These are phyloP conservation scores for Wickerhamomyces tratensis DNA, from an alignment of 805 yeast species.

Conservation along the genomic window DNA sequence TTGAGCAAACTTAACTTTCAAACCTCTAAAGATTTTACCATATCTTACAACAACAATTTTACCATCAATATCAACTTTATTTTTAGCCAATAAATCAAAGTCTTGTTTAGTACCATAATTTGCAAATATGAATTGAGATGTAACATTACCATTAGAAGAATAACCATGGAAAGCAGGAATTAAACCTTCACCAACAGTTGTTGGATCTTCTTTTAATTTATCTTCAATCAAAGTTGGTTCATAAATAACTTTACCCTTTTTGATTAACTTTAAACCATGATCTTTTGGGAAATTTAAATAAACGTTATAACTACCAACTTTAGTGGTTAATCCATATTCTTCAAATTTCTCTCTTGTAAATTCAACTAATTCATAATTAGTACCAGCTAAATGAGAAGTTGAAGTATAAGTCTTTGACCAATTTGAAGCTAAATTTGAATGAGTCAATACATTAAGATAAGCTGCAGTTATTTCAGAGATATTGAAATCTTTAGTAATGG, in stretches of 20 bases:
- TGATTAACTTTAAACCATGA: conserved; percentile 37
- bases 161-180: conserved; percentile 73
- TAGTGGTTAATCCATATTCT: conserved; percentile 48
- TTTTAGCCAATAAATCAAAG: conserved; percentile 34
- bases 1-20: conserved; percentile 71
- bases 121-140: conserved; percentile 55
- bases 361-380: conserved; percentile 35
- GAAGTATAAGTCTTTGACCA: conserved; percentile 46
- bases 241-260: conserved; percentile 23
- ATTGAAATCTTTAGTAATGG: not conserved
- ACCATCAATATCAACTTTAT: conserved; percentile 42
- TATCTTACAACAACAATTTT: conserved; percentile 61
- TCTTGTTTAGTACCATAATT: conserved; percentile 62
- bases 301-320: conserved; percentile 49
- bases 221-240: conserved; percentile 48
- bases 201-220: conserved; percentile 38
- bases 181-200: conserved; percentile 30
- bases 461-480: conserved; percentile 5
- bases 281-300: conserved; percentile 55
- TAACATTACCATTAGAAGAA: conserved; percentile 67
- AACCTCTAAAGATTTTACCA: conserved; percentile 59
- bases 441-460: conserved; percentile 17
- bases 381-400: conserved; percentile 51
- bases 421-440: conserved; percentile 31
- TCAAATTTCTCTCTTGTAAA: conserved; percentile 51